phyloP scores from a whole-genome alignment of 140 eudicot genomes.

The Erigeron philadelphicus region DNA sequence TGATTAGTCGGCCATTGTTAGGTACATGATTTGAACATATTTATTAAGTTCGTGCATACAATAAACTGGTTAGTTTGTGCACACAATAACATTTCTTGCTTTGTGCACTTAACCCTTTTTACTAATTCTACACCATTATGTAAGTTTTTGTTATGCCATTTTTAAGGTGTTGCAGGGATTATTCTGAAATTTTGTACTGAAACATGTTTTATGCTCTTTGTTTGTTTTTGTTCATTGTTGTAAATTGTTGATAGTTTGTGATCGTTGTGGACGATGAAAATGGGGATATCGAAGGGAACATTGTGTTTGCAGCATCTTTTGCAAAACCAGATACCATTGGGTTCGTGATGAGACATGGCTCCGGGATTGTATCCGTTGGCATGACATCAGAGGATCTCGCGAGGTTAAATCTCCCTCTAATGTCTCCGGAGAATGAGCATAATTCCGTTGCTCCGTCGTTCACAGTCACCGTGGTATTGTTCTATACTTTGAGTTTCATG shows the following conservation, averaged over 20 bases:
- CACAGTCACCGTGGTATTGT: constrained; percentile 77
- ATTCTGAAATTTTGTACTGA: too few species aligned
- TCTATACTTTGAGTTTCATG: neutral
- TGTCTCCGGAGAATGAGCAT: constrained; percentile 74
- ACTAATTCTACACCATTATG: too few species aligned
- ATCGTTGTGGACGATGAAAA: constrained; percentile 75
- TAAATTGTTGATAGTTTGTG: constrained; percentile 52
- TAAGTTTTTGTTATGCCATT: too few species aligned
- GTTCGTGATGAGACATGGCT: constrained; percentile 69
- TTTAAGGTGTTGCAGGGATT: too few species aligned
- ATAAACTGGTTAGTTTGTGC: too few species aligned
- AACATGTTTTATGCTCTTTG: too few species aligned
- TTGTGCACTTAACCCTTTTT: too few species aligned
- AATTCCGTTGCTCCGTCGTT: constrained; percentile 70
- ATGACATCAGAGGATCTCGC: constrained; percentile 79
- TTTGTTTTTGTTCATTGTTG: constrained; percentile 14
- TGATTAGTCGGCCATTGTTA: too few species aligned
- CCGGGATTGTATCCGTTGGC: constrained; percentile 88
- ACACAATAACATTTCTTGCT: too few species aligned
- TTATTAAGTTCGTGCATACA: too few species aligned
- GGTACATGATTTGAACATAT: too few species aligned
- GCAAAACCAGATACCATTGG: constrained; percentile 51
- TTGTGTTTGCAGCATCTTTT: constrained; percentile 65
- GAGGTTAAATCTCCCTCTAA: constrained; percentile 72
- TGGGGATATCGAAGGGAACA: constrained; percentile 64